Base-by-base conservation (phyloP, 805 yeast genomes). In the Kodamaea kaohsiungensis region DNA sequence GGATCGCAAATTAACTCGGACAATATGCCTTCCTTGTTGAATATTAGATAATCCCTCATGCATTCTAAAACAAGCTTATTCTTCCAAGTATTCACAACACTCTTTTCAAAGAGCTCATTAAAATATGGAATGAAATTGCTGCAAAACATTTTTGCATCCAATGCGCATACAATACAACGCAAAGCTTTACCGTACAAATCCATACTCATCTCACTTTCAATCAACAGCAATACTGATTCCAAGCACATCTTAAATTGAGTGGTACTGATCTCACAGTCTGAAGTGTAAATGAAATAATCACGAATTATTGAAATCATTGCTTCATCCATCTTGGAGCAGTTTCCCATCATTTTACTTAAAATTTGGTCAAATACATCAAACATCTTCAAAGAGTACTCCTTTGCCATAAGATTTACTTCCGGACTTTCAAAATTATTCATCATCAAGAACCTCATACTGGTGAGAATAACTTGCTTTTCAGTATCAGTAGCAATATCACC, bases 21-120 rank as follows among this genome's bases (percentile, higher is more conserved):
- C 10, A 27, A 42, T 12, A 49, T 54, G 7, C 37, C 16, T 17
- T 53, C 15, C 39, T 45, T 51, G 35, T 50, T 50, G 30, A 53
- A 47, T 2, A 19, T 33, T 18, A 46, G 27, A 22, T 50, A 50
- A 15, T 50, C 53, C 15, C 43, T 37, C 12, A 51, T 35, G 15
- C 53, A 51, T 2, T 27, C 16, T 19, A 51, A 45, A 33, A 45
- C 27, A 7, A 45, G 30, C 18, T 22, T 15, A 19, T 38, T 16
- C 16, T 51, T 45, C 39, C 15, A 8, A 5, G 33, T 35, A 30
- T 40, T 9, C 30, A 15, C 17, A 7, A 7, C 39, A 19, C n/a
- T 2, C 22, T 18, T 15, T 27, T 45, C 48, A 17, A 51, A 46
- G 9, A 37, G 40, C 39, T 5, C 35, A 17, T 16, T 35, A 15